Base-by-base conservation (phyloP, 2,329 filamentous ascomycete genomes). In the Aspergillus sp. region DNA sequence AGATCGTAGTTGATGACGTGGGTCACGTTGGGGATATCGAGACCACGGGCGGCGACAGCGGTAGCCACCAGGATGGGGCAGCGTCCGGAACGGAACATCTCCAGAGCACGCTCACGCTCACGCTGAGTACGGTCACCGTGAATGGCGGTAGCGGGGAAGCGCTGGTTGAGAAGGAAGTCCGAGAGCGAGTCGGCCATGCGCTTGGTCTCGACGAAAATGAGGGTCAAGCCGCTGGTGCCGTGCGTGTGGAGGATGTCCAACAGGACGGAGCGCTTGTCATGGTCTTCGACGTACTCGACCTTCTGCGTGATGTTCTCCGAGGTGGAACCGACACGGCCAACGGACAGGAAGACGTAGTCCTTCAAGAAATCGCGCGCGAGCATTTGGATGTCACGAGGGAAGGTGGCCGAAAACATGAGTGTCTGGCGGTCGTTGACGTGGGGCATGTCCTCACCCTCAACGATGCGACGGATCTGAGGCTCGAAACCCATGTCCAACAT, bases 401-500 rank as follows among this genome's bases (percentile, higher is more conserved):
- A 99, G 56, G 94, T 99, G 73, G 94, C 94, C 38, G 94, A 99
- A 75, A 99, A 99, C 94, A 99, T 99, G 81, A 99, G 93, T 50
- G 94, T 99, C 78, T 99, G 94, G 69, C 94, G 92, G 65, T 82
- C 79, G 61, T 85, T 79, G 55, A 93, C 89, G 49, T 76, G 75
- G 52, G 94, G 94, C 94, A 99, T 99, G 67, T 99, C 94, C 78
- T 97, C 94, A 55, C 91, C 91, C 77, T 97, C 93, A 43, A 99
- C 94, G 68, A 99, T 97, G 67, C 93, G 89, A 69, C 94, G 92
- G 71, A 99, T 99, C 79, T 99, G 94, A 68, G 94, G 94, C 82
- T 99, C 94, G 82, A 99, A 99, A 94, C 94, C 94, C 94, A 99
- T 99, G 83, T 99, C 94, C 82, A 99, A 83, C 94, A 99, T 99